Conservation (phyloP, 192 early-diverging fungal genomes). For the Entomortierella parvispora region DNA sequence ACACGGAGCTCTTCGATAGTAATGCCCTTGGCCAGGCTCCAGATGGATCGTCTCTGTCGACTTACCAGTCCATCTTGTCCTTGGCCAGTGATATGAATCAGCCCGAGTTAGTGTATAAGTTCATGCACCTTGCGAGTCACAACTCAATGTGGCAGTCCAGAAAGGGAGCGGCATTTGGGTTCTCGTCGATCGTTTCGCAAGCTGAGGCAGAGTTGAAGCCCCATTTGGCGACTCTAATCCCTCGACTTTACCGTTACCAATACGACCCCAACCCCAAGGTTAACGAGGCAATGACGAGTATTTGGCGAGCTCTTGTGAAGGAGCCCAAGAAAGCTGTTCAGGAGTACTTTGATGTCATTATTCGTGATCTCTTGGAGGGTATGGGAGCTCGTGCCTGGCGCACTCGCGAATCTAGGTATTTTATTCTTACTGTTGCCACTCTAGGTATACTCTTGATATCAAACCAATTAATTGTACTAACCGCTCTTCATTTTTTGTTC, state of each 20-base stretch:
- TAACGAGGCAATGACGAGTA: slow-evolving; percentile 87
- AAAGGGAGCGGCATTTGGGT: slow-evolving; percentile 89
- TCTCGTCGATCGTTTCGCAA: slow-evolving; percentile 80
- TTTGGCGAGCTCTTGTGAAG: slow-evolving; percentile 84
- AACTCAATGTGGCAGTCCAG: slow-evolving; percentile 93
- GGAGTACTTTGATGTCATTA: slow-evolving; percentile 82
- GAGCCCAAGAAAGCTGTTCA: slow-evolving; percentile 77
- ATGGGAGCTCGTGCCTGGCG: slow-evolving; percentile 89
- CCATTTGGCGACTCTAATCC: slow-evolving; percentile 79
- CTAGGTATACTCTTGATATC: background rate
- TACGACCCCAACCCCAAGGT: slow-evolving; percentile 93
- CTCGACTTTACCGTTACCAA: slow-evolving; percentile 87
- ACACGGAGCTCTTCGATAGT: slow-evolving; percentile 79
- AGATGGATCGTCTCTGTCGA: slow-evolving; percentile 75
- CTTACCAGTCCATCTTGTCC: slow-evolving; percentile 83
- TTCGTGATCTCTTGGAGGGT: slow-evolving; percentile 80
- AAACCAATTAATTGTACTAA: background rate
- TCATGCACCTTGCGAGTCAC: slow-evolving; percentile 93
- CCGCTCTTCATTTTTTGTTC: background rate
- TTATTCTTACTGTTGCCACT: background rate
- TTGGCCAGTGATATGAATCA: slow-evolving; percentile 95
- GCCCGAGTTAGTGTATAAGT: slow-evolving; percentile 92
- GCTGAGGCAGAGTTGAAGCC: slow-evolving; percentile 86
- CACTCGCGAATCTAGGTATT: slow-evolving; percentile 81
- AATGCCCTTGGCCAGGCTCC: slow-evolving; percentile 77